phyloP scores from a whole-genome alignment of 192 early-diverging fungal species.

The Globomyces pollinis-pini region DNA sequence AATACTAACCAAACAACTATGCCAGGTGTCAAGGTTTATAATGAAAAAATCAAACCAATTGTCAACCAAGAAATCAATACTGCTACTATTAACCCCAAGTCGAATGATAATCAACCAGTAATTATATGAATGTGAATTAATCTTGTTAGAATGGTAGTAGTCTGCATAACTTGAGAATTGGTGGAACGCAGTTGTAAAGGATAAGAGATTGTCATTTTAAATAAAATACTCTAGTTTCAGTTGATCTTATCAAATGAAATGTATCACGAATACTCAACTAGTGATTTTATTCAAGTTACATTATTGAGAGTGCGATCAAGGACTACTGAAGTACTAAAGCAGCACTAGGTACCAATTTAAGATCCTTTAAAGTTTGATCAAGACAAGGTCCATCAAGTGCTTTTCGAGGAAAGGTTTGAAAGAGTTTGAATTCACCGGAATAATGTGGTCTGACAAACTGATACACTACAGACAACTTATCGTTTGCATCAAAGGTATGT shows the following conservation, averaged over 20 bases:
- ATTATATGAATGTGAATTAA: not conserved
- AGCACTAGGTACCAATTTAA: conserved; percentile 57
- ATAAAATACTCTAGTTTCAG: conserved; percentile 21
- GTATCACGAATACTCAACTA: too few relatives aligned
- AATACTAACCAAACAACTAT: not conserved
- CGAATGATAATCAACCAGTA: too few relatives aligned
- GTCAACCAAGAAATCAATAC: not conserved
- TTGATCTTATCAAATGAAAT: too few relatives aligned
- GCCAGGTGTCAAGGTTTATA: conserved; percentile 2
- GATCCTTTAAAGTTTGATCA: conserved; percentile 59
- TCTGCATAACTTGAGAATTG: not conserved
- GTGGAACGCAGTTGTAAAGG: conserved; percentile 4
- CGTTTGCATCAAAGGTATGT: conserved; percentile 52
- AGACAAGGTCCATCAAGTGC: conserved; percentile 50
- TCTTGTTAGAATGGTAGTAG: not conserved
- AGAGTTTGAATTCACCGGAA: conserved; percentile 48
- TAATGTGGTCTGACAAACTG: conserved; percentile 43
- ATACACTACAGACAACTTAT: conserved; percentile 52
- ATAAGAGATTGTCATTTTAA: too few relatives aligned
- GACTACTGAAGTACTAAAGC: conserved; percentile 51
- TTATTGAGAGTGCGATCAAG: too few relatives aligned
- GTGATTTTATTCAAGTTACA: too few relatives aligned
- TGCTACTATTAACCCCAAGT: not conserved
- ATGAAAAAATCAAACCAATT: not conserved
- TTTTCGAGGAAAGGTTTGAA: conserved; percentile 67